These are phyloP conservation scores for Pseudogymnoascus pannorum DNA, from an alignment of 2,329 filamentous ascomycete species.

Conservation along the genomic window DNA sequence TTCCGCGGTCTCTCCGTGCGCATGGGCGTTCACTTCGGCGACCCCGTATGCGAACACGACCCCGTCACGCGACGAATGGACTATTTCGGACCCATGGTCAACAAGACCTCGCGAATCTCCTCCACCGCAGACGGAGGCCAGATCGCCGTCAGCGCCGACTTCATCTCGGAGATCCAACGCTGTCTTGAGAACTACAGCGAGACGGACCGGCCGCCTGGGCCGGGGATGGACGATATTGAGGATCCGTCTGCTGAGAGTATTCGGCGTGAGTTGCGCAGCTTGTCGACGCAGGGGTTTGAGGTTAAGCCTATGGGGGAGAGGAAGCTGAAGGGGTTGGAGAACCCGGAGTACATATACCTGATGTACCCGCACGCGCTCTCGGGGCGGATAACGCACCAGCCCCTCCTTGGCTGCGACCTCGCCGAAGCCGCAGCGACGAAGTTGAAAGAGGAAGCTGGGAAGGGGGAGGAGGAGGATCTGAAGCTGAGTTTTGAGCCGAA, in stretches of 20 bases:
- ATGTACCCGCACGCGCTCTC: constrained; percentile 87
- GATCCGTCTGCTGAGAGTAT: constrained; percentile 70
- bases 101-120: constrained; percentile 89
- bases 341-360: constrained; percentile 90
- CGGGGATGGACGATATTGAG: constrained; percentile 68
- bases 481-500: background rate
- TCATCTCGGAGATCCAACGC: constrained; percentile 90
- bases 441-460: constrained; percentile 24
- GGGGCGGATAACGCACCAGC: constrained; percentile 67
- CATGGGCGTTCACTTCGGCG: constrained; percentile 96
- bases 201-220: constrained; percentile 60
- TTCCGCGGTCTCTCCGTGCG: constrained; percentile 91
- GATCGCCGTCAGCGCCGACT: constrained; percentile 93
- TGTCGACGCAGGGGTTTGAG: constrained; percentile 89
- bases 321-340: constrained; percentile 94
- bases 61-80: constrained; percentile 98
- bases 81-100: constrained; percentile 99
- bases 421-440: constrained; percentile 27
- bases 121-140: constrained; percentile 93
- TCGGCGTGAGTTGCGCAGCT: constrained; percentile 75
- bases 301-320: constrained; percentile 94
- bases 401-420: constrained; percentile 15
- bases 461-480: constrained; percentile 36
- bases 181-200: constrained; percentile 87
- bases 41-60: constrained; percentile 89